A percentile compares a stretch with the other conserved stretches of the same genome.
phyloP scores from a whole-genome alignment of 208 protist genomes.

The Trypanosoma brucei region DNA sequence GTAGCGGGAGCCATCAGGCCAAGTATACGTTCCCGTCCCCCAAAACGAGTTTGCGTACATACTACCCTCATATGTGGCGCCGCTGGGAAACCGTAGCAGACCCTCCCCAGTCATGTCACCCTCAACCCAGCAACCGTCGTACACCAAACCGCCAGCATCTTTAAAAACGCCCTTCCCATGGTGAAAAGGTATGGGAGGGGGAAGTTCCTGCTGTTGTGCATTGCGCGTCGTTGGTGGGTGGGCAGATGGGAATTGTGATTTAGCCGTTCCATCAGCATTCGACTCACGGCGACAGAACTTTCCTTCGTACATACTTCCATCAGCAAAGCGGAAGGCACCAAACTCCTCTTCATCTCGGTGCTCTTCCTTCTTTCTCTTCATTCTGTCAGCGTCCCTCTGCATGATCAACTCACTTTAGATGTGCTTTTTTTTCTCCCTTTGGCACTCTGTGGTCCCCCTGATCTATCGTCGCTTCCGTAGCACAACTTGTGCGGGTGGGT shows the following conservation, averaged over 20 bases:
- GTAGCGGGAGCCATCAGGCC: constrained; percentile 85
- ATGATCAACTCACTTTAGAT: neutral
- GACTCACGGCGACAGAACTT: constrained; percentile 19
- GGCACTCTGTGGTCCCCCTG: no score
- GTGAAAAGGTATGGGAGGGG: constrained; percentile 20
- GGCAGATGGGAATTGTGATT: neutral
- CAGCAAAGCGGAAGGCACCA: constrained; percentile 46
- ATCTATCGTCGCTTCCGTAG: no score
- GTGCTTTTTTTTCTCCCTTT: no score
- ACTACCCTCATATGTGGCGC: constrained; percentile 45
- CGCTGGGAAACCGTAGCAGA: constrained; percentile 50
- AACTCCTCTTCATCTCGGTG: constrained; percentile 42
- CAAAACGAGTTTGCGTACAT: constrained; percentile 61
- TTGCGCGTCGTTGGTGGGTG: neutral
- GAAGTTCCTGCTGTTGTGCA: constrained; percentile 3
- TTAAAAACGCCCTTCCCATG: constrained; percentile 37
- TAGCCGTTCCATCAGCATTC: constrained; percentile 1
- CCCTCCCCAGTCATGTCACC: constrained; percentile 66
- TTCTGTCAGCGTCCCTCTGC: constrained; percentile 18
- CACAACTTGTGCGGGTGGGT: no score
- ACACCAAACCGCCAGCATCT: constrained; percentile 58
- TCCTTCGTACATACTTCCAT: constrained; percentile 73
- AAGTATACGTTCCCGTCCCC: constrained; percentile 72
- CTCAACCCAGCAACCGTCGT: constrained; percentile 83
- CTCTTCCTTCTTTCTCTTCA: constrained; percentile 66